phyloP scores from a whole-genome alignment of 1,284 basidiomycete genomes.

The Blastosporella zonata region DNA sequence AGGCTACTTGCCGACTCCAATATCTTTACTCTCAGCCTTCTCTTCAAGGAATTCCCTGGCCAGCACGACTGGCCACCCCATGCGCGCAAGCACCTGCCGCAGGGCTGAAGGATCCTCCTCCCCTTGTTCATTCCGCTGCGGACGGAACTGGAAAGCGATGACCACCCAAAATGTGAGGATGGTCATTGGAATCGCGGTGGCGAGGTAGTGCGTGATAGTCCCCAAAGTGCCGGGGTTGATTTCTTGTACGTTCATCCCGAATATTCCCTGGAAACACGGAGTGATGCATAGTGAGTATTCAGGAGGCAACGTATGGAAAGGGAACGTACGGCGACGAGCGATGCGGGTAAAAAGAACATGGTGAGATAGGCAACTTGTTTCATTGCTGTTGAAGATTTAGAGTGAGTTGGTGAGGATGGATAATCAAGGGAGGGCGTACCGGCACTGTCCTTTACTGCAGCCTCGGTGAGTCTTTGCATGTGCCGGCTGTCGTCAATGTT shows the following conservation, averaged over 20 bases:
- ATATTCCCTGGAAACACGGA: slow-evolving; percentile 27
- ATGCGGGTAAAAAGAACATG: slow-evolving; percentile 55
- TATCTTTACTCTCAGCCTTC: too few relatives aligned
- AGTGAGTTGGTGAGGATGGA: neutral
- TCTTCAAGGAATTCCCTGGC: neutral
- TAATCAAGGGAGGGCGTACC: slow-evolving; percentile 24
- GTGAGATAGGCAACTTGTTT: slow-evolving; percentile 55
- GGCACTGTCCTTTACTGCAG: slow-evolving; percentile 44
- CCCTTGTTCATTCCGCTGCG: neutral
- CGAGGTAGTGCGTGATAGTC: slow-evolving; percentile 40
- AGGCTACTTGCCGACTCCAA: too few relatives aligned
- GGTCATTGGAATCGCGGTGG: slow-evolving; percentile 41
- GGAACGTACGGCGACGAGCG: slow-evolving; percentile 46
- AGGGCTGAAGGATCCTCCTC: slow-evolving; percentile 4
- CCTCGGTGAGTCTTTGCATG: slow-evolving; percentile 46
- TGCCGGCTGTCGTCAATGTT: slow-evolving; percentile 47
- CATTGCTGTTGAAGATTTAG: slow-evolving; percentile 34
- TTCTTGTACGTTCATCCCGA: slow-evolving; percentile 48
- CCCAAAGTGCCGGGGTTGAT: slow-evolving; percentile 30
- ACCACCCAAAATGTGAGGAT: slow-evolving; percentile 46
- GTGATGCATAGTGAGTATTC: neutral
- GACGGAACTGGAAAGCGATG: slow-evolving; percentile 32
- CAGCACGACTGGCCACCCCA: slow-evolving; percentile 18
- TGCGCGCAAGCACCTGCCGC: slow-evolving; percentile 11
- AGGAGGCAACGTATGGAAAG: neutral